Evolutionary conservation across 192 early-diverging fungal species (phyloP), one percentile per base, ranked within the genome.

Genomic region (Entomortierella parvispora): DNA sequence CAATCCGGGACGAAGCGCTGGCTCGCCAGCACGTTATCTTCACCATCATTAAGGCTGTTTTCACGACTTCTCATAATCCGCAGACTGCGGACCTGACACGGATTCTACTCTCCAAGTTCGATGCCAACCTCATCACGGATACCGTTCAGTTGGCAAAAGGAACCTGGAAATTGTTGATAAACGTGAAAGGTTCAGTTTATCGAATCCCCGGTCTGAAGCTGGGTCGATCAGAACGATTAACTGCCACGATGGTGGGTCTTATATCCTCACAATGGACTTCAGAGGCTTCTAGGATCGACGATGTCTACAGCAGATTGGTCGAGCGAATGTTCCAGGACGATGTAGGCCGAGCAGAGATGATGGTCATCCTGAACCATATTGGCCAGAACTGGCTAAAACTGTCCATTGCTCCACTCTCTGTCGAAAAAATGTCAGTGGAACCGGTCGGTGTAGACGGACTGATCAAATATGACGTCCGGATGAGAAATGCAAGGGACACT

Each of bases 191-290:
- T 1, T 23, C 60, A 29, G 46, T 53, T 15, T 68, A 52, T 40
- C 59, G 74, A 12, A 77, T 77, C 25, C 74, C 74, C 3, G 74
- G 74, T 1, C 74, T 68, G 33, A 68, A 44, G 18, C 54, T 77
- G n/a, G 60, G 53, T 3, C 52, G 59, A 28, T 62, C 74, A 15
- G 74, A 77, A 42, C 40, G 65, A 23, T 77, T 77, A 26, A 32
- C 53, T 4, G 26, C 12, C 1, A 5, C 68, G 20, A 62, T 77
- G 74, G 50, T 56, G 50, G 74, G 74, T 14, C 28, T 60, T 0
- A 58, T 53, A 17, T 65, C 65, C 17, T 59, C 65, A 3, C 31
- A 18, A 9, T 32, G 68, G 20, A 66, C 74, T 2, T 20, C 45
- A 12, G 74, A 58, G 17, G 66, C 60, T 1, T 17, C 74, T 14